Conservation (phyloP, 208 protist species). For the Leptomonas pyrrhocoris region DNA sequence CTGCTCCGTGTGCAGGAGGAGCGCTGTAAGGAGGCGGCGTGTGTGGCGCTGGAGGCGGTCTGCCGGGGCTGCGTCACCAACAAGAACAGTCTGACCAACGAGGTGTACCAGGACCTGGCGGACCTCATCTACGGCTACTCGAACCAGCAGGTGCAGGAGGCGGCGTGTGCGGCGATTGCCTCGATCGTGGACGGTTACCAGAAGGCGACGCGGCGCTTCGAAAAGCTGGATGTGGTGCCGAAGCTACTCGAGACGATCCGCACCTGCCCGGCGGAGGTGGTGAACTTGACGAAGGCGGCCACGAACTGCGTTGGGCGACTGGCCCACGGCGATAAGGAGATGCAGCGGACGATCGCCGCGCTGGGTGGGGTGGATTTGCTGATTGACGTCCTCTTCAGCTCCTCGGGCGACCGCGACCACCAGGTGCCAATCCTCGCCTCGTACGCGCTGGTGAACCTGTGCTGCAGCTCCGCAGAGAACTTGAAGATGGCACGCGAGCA, state of each 20-base stretch:
- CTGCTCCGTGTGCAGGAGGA: slow-evolving; percentile 88
- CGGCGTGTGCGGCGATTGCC: slow-evolving; percentile 84
- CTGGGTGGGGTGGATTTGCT: slow-evolving; percentile 85
- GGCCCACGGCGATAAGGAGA: slow-evolving; percentile 78
- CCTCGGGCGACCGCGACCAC: slow-evolving; percentile 82
- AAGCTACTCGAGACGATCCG: slow-evolving; percentile 90
- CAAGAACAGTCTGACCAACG: slow-evolving; percentile 55
- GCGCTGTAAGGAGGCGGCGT: slow-evolving; percentile 90
- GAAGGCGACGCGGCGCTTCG: slow-evolving; percentile 61
- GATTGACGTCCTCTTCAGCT: slow-evolving; percentile 88
- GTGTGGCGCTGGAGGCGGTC: slow-evolving; percentile 84
- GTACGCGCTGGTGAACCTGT: slow-evolving; percentile 90
- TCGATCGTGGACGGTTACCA: slow-evolving; percentile 80
- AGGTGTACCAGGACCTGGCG: slow-evolving; percentile 73
- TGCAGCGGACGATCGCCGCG: slow-evolving; percentile 78
- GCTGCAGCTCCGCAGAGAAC: slow-evolving; percentile 86
- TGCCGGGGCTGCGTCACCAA: slow-evolving; percentile 79
- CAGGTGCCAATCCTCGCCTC: slow-evolving; percentile 90
- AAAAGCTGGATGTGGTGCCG: slow-evolving; percentile 74
- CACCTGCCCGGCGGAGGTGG: slow-evolving; percentile 83
- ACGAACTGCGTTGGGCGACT: slow-evolving; percentile 89
- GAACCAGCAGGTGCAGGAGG: slow-evolving; percentile 92
- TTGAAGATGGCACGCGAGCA: slow-evolving; percentile 72
- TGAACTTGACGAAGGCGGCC: slow-evolving; percentile 86
- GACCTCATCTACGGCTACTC: slow-evolving; percentile 88